phyloP scores from a whole-genome alignment of 164 flowering plant genomes.

The Chimonanthus praecox region DNA sequence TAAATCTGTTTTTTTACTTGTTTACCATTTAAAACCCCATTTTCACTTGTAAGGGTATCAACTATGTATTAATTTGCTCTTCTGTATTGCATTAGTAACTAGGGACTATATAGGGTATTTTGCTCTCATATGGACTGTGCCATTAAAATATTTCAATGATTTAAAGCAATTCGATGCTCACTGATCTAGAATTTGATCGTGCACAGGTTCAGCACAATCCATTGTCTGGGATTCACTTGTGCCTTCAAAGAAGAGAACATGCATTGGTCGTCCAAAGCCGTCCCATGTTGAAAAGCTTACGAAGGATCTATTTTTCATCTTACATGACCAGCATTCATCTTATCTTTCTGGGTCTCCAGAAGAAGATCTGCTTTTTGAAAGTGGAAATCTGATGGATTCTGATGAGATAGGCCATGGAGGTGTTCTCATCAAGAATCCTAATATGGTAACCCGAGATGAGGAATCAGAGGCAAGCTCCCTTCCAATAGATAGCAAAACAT shows the following conservation, averaged over 20 bases:
- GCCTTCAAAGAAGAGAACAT: conserved; percentile 89
- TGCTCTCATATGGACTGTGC: neutral
- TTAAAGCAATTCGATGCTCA: neutral
- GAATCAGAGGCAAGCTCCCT: conserved; percentile 98
- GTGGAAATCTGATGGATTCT: conserved; percentile 77
- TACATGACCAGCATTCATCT: conserved; percentile 83
- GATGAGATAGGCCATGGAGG: conserved; percentile 97
- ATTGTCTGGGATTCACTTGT: conserved; percentile 71
- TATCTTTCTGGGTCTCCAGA: conserved; percentile 75
- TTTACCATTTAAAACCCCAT: neutral
- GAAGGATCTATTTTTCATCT: conserved; percentile 68
- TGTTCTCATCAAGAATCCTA: conserved; percentile 79
- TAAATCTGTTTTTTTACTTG: neutral
- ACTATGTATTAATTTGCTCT: neutral
- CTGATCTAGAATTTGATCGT: neutral
- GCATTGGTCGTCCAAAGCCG: conserved; percentile 51
- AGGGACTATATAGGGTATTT: neutral
- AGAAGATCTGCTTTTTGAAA: conserved; percentile 81
- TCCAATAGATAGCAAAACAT: conserved; percentile 58
- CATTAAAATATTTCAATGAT: neutral
- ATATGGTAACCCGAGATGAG: conserved; percentile 64
- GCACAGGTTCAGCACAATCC: conserved; percentile 77
- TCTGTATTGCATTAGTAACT: neutral
- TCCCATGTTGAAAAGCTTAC: conserved; percentile 94
- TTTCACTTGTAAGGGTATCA: neutral